phyloP scores from a whole-genome alignment of 1,139 yeast genomes.

The Suhomyces taliae region DNA sequence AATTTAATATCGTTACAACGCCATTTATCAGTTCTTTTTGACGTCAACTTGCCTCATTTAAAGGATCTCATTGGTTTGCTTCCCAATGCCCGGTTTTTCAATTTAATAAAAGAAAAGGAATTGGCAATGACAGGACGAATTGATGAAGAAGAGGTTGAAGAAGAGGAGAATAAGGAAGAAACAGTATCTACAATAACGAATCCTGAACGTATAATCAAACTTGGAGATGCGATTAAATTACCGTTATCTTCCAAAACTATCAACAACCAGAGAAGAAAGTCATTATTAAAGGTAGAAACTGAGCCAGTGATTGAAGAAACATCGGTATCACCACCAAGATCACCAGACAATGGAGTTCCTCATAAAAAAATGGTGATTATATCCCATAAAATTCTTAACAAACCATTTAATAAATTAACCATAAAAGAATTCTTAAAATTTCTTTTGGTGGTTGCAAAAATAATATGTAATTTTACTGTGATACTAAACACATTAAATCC shows the following conservation, averaged over 20 bases:
- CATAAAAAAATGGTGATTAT: conserved; percentile 32
- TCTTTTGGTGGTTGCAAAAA: conserved; percentile 38
- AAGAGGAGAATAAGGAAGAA: conserved; percentile 6
- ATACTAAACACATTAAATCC: conserved; percentile 20
- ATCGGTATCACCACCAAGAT: conserved; percentile 2
- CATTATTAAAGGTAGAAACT: conserved; percentile 6
- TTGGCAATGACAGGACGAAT: conserved; percentile 25
- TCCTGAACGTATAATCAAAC: conserved; percentile 33
- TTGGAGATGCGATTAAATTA: conserved; percentile 37
- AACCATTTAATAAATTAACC: conserved; percentile 42
- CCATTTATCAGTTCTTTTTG: conserved; percentile 28
- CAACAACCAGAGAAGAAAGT: conserved; percentile 35
- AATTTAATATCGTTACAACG: conserved; percentile 37
- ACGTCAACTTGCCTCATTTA: conserved; percentile 35
- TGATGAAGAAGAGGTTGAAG: conserved; percentile 17
- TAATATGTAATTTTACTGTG: conserved; percentile 37
- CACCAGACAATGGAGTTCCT: neutral
- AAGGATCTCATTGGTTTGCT: conserved; percentile 28
- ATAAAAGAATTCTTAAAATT: conserved; percentile 42
- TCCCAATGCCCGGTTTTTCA: conserved; percentile 38
- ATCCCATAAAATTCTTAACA: conserved; percentile 45
- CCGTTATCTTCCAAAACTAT: conserved; percentile 47
- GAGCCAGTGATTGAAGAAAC: conserved; percentile 6
- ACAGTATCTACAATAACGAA: conserved; percentile 4
- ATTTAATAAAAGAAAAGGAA: conserved; percentile 38